Evolutionary conservation across 1,139 yeast species (phyloP).

Genomic region (Zygotorulaspora mrakii): DNA sequence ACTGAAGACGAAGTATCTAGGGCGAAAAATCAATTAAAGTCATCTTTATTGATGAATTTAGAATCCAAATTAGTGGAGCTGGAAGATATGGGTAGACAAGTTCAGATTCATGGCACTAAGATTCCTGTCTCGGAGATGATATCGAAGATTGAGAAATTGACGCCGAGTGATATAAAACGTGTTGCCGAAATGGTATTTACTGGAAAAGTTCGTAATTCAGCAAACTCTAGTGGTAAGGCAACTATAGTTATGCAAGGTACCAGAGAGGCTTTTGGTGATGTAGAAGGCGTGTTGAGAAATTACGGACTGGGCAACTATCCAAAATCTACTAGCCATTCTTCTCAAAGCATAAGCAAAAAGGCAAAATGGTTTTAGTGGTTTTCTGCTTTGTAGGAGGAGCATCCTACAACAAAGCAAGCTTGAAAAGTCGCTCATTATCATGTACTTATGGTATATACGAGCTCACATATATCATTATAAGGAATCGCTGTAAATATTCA

Average conservation of each 20-base stretch:
- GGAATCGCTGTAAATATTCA: neutral
- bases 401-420: no score
- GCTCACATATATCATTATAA: no score
- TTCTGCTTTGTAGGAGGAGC: no score
- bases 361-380: constrained; percentile 20
- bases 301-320: constrained; percentile 64
- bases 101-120: constrained; percentile 75
- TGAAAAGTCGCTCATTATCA: no score
- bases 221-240: constrained; percentile 59
- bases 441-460: constrained; percentile 3
- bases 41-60: constrained; percentile 87
- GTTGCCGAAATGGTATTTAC: constrained; percentile 78
- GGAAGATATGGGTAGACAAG: constrained; percentile 93
- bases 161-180: constrained; percentile 61
- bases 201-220: constrained; percentile 52
- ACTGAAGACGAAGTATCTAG: constrained; percentile 71
- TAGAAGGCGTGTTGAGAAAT: constrained; percentile 57
- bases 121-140: constrained; percentile 86
- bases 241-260: constrained; percentile 89
- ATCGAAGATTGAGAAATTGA: constrained; percentile 61
- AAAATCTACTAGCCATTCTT: constrained; percentile 8
- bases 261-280: constrained; percentile 80
- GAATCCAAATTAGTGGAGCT: constrained; percentile 88
- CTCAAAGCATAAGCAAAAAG: constrained; percentile 17
- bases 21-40: constrained; percentile 87